These are phyloP conservation scores for Hypomontagnella submonticulosa DNA, from an alignment of 495 filamentous ascomycete species.

Conservation along the genomic window DNA sequence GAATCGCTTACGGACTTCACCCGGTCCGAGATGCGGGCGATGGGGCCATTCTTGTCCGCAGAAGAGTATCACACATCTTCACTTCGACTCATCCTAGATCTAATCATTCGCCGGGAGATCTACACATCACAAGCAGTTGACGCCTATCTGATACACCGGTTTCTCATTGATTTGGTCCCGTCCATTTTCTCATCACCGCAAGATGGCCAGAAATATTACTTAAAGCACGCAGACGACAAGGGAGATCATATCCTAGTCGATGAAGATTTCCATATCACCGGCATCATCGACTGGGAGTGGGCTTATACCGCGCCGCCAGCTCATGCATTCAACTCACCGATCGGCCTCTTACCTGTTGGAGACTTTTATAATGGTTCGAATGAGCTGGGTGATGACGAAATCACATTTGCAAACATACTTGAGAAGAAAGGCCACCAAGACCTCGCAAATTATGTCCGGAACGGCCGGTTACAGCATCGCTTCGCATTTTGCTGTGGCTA, in stretches of 20 bases:
- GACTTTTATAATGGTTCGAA: slow-evolving; percentile 51
- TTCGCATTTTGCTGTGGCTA: slow-evolving; percentile 56
- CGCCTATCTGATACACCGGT: slow-evolving; percentile 55
- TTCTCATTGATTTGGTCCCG: slow-evolving; percentile 49
- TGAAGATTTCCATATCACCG: slow-evolving; percentile 52
- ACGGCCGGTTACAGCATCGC: slow-evolving; percentile 50
- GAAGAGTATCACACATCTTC: slow-evolving; percentile 38
- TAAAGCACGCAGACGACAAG: slow-evolving; percentile 54
- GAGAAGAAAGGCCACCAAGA: slow-evolving; percentile 45
- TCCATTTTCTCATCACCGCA: slow-evolving; percentile 29
- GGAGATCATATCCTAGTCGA: slow-evolving; percentile 56
- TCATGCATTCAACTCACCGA: slow-evolving; percentile 54
- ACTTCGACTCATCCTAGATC: slow-evolving; percentile 40
- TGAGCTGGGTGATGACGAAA: slow-evolving; percentile 48
- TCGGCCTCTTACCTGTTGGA: slow-evolving; percentile 51
- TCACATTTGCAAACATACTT: slow-evolving; percentile 46
- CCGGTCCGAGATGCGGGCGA: slow-evolving; percentile 22
- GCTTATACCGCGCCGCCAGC: slow-evolving; percentile 49
- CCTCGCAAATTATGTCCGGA: slow-evolving; percentile 49
- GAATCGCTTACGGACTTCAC: slow-evolving; percentile 47
- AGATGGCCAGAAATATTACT: slow-evolving; percentile 33
- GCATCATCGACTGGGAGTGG: slow-evolving; percentile 56
- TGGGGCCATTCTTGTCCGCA: slow-evolving; percentile 38
- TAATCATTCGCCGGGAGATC: slow-evolving; percentile 49
- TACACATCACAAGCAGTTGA: slow-evolving; percentile 46